These are phyloP conservation scores for Colletotrichum brevisporum DNA, from an alignment of 2,329 filamentous ascomycete species.

Conservation along the genomic window DNA sequence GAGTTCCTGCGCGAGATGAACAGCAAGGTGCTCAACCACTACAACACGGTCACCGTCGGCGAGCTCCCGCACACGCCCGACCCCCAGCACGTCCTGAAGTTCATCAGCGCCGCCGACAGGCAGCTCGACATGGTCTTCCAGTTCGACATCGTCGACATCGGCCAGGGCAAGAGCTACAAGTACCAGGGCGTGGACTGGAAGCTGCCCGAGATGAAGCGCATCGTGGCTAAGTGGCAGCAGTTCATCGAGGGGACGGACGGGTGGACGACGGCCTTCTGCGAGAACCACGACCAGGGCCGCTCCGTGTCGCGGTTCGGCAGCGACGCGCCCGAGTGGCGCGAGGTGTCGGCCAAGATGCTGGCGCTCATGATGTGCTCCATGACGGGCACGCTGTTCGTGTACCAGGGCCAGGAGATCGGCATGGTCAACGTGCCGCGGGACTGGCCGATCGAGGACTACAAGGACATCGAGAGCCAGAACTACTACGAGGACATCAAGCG, in stretches of 20 bases:
- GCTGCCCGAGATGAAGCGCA: constrained; percentile 63
- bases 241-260: constrained; percentile 67
- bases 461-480: constrained; percentile 64
- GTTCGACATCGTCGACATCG: constrained; percentile 75
- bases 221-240: constrained; percentile 64
- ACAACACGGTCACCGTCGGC: constrained; percentile 79
- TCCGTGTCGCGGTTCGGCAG: constrained; percentile 67
- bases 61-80: constrained; percentile 77
- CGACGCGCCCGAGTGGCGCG: constrained; percentile 59
- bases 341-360: constrained; percentile 66
- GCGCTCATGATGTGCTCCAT: constrained; percentile 61
- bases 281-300: constrained; percentile 73
- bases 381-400: constrained; percentile 68
- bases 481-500: constrained; percentile 62
- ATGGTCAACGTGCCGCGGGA: constrained; percentile 65
- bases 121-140: constrained; percentile 81
- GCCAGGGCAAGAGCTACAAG: constrained; percentile 64
- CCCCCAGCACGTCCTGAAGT: constrained; percentile 68
- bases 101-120: constrained; percentile 70
- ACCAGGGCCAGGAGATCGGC: constrained; percentile 72
- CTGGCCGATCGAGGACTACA: constrained; percentile 64
- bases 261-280: constrained; percentile 72
- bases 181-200: constrained; percentile 63
- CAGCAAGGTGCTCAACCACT: constrained; percentile 65
- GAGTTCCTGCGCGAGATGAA: constrained; percentile 79